A percentile compares a stretch with the other conserved stretches of the same genome.
These are phyloP conservation scores for Stephanodiscus triporus DNA, from an alignment of 108 stramenopile species.

Conservation along the genomic window DNA sequence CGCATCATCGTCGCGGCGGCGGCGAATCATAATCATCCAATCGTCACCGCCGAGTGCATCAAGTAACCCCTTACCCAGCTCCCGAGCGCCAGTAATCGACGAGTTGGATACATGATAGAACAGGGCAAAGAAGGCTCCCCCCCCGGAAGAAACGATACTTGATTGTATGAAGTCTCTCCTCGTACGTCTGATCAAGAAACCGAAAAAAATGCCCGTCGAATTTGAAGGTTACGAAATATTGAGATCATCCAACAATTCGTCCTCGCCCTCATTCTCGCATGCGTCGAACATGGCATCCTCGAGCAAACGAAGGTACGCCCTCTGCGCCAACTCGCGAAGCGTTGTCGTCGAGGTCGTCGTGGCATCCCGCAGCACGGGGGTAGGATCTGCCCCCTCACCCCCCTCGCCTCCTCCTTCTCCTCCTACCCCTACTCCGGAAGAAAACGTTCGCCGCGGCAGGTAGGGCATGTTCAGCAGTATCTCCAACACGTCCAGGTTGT, in stretches of 20 bases:
- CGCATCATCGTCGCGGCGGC: neutral
- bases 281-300: conserved; percentile 88
- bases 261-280: conserved; percentile 80
- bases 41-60: too few species aligned
- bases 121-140: too few species aligned
- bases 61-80: too few species aligned
- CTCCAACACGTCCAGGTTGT: conserved; percentile 64
- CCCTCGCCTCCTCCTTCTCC: neutral
- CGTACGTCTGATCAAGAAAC: too few species aligned
- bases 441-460: conserved; percentile 30
- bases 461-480: conserved; percentile 62
- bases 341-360: neutral
- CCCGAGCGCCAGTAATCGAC: too few species aligned
- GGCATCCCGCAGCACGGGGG: neutral
- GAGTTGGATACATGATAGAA: too few species aligned
- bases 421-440: neutral
- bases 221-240: conserved; percentile 31
- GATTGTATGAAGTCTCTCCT: too few species aligned
- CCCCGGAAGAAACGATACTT: too few species aligned
- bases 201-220: too few species aligned
- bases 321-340: conserved; percentile 44
- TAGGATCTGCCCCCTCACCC: neutral
- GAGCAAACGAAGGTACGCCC: conserved; percentile 73
- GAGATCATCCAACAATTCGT: conserved; percentile 72
- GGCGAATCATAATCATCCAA: too few species aligned